Base-by-base conservation (phyloP, 2,329 filamentous ascomycete species). In the Pseudogymnoascus sp. region DNA sequence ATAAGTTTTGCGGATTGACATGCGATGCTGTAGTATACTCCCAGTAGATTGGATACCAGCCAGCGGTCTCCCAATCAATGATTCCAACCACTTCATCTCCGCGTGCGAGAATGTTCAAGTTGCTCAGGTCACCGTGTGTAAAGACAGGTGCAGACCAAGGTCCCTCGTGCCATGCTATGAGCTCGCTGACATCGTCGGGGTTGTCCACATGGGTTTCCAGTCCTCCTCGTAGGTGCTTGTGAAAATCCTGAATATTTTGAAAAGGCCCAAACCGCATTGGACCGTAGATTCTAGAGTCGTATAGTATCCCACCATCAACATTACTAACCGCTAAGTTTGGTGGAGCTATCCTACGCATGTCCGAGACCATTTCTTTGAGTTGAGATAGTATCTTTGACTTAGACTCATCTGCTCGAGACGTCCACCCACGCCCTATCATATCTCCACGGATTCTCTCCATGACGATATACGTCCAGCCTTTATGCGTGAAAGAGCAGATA, bases 61-160 rank as follows among this genome's bases (percentile, higher is more conserved):
- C 78, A 6, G 75, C 70, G n/a, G 73, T 73, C 66, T 81, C 79
- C 78, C 78, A 81, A 66, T 80, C 79, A 19, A 81, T 63, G 34
- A 81, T 74, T 2, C 75, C 79, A 45, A 72, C 72, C 14, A 80
- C 71, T 6, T 74, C 60, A 63, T 64, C 63, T 19, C 63, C 61
- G 4, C 31, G 54, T 31, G 60, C 63, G 19, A 64, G 63, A 31
- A 64, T 61, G 16, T 64, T 64, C 34, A 64, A 54, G 36, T 61
- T 64, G 31, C 64, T 65, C 13, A 65, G 62, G 39, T 65, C 64
- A 36, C 64, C 62, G 28, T 65, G 62, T 14, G 64, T 65, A 39
- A 62, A 66, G 8, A 70, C 66, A 11, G 62, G 45, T 21, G 25
- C 36, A 6, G 63, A 61, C 63, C 61, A 69, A 43, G 43, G 19